Conservation (phyloP, 2,329 filamentous ascomycete species). For the Xenosphaeropsis pyriputrescens region DNA sequence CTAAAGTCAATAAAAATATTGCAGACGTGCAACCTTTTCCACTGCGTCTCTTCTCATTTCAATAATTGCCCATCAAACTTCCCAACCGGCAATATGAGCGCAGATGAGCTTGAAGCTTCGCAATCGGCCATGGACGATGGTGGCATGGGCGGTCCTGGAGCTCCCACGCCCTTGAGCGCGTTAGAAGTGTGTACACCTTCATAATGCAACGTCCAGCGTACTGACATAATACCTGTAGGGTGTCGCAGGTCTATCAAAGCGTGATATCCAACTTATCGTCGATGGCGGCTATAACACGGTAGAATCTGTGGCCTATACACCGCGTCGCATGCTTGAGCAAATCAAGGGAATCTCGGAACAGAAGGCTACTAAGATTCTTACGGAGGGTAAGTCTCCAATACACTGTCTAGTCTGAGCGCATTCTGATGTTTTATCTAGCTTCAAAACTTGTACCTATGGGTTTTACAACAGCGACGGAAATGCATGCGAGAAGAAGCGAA, state of each 20-base stretch:
- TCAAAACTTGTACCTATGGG: constrained; percentile 97
- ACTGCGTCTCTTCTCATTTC: too few species aligned
- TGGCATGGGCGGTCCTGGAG: constrained; percentile 67
- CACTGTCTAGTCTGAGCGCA: neutral
- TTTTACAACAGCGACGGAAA: constrained; percentile 96
- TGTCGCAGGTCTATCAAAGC: constrained; percentile 75
- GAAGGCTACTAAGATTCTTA: constrained; percentile 82
- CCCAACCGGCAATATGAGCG: constrained; percentile 10
- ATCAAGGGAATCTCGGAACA: constrained; percentile 98
- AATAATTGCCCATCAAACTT: too few species aligned
- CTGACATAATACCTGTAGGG: constrained; percentile 41
- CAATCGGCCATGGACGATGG: constrained; percentile 65
- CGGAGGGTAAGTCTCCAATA: constrained; percentile 52
- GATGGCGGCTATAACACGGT: constrained; percentile 93
- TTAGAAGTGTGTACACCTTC: constrained; percentile 51
- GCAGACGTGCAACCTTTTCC: too few species aligned
- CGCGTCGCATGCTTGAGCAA: constrained; percentile 72
- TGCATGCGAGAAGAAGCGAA: constrained; percentile 93
- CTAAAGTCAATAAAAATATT: too few species aligned
- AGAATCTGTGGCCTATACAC: constrained; percentile 85
- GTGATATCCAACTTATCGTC: constrained; percentile 84
- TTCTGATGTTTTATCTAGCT: constrained; percentile 32
- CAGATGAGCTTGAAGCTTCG: constrained; percentile 34
- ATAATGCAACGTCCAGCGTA: neutral
- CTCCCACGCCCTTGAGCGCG: constrained; percentile 76